Evolutionary conservation across 805 yeast species (phyloP).

Genomic region (Barnettozyma sucrosica): DNA sequence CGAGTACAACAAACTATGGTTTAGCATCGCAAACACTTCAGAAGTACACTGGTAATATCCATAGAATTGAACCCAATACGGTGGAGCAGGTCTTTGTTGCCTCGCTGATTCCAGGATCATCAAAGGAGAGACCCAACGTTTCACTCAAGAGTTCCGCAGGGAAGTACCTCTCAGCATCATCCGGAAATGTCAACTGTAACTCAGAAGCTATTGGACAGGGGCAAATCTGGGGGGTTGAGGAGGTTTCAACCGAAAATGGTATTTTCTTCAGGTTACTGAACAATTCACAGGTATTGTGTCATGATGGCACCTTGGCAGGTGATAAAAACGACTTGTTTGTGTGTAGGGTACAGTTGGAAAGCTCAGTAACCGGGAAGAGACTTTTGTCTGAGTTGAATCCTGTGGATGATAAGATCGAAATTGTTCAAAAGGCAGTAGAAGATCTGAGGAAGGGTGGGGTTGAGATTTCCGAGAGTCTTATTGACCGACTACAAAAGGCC

Average conservation of each 20-base stretch:
- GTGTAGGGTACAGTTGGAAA: constrained; percentile 17
- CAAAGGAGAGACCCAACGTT: constrained; percentile 11
- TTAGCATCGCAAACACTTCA: background rate
- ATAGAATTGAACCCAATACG: constrained; percentile 26
- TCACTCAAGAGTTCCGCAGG: constrained; percentile 28
- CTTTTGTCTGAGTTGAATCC: constrained; percentile 8
- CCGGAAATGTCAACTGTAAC: constrained; percentile 22
- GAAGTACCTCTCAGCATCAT: constrained; percentile 21
- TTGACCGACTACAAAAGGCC: constrained; percentile 16
- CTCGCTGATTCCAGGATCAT: constrained; percentile 9
- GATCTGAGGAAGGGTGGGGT: constrained; percentile 15
- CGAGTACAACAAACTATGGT: background rate
- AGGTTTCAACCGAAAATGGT: constrained; percentile 3
- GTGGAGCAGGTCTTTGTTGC: constrained; percentile 31
- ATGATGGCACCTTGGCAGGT: background rate
- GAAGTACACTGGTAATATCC: constrained; percentile 6
- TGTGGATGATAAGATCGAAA: constrained; percentile 5
- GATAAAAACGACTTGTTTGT: constrained; percentile 11
- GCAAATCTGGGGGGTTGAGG: constrained; percentile 23
- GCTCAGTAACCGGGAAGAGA: constrained; percentile 12
- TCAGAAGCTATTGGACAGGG: constrained; percentile 30
- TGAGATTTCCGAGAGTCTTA: constrained; percentile 17
- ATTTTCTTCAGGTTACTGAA: background rate
- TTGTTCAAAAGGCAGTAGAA: constrained; percentile 22
- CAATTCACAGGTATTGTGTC: background rate